These are phyloP conservation scores for Fusarium sp. DNA, from an alignment of 2,329 filamentous ascomycete genomes.

Conservation along the genomic window DNA sequence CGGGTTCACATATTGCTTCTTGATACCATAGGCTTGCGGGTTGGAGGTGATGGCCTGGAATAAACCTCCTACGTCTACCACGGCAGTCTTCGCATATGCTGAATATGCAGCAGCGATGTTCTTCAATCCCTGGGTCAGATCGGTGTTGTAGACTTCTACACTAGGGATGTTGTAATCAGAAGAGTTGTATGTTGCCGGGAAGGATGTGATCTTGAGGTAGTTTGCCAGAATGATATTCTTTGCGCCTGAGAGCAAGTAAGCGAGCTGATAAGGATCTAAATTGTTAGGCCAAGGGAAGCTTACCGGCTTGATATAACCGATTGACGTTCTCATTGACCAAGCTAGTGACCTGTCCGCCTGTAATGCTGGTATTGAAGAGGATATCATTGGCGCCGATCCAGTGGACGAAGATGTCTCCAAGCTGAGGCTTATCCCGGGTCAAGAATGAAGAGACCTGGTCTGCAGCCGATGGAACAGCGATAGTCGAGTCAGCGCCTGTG, in stretches of 20 bases:
- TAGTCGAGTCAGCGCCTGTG: slow-evolving; percentile 23
- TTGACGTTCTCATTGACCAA: slow-evolving; percentile 20
- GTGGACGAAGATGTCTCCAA: slow-evolving; percentile 26
- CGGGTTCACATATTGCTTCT: slow-evolving; percentile 23
- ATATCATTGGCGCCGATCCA: slow-evolving; percentile 39
- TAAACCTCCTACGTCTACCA: slow-evolving; percentile 11
- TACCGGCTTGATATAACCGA: slow-evolving; percentile 23
- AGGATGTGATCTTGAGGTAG: slow-evolving; percentile 16
- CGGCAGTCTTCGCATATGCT: neutral
- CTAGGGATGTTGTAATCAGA: slow-evolving; percentile 18
- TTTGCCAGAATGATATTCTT: slow-evolving; percentile 26
- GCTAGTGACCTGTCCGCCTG: slow-evolving; percentile 22
- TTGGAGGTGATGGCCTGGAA: slow-evolving; percentile 5
- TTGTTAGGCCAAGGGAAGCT: accelerated
- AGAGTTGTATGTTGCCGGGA: slow-evolving; percentile 31
- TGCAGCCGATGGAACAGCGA: slow-evolving; percentile 25
- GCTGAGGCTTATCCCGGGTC: slow-evolving; percentile 6
- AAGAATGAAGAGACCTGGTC: slow-evolving; percentile 29
- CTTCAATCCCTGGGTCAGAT: slow-evolving; percentile 8
- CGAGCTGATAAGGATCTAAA: accelerated
- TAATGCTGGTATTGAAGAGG: slow-evolving; percentile 34
- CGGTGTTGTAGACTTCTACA: slow-evolving; percentile 1
- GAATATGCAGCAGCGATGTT: slow-evolving; percentile 25
- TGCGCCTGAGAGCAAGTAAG: neutral
- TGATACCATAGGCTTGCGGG: slow-evolving; percentile 13